These are phyloP conservation scores for Hymenoscyphus fructigenus DNA, from an alignment of 2,329 filamentous ascomycete species.

Conservation along the genomic window DNA sequence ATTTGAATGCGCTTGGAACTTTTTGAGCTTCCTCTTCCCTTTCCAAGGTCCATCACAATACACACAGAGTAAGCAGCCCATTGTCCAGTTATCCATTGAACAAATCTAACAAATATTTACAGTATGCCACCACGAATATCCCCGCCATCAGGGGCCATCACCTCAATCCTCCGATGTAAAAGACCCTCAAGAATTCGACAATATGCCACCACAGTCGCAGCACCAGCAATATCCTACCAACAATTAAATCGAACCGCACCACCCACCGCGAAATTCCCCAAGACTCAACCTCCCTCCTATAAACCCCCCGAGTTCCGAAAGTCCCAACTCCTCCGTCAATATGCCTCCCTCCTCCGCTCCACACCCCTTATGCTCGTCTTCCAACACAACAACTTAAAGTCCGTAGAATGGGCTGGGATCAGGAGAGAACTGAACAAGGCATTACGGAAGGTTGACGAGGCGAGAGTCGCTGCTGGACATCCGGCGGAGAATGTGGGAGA, in stretches of 20 bases:
- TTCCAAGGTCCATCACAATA: not conserved
- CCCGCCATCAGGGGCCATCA: constrained; percentile 33
- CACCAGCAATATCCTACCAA: constrained; percentile 45
- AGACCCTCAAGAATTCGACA: constrained; percentile 39
- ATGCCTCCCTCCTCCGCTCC: constrained; percentile 70
- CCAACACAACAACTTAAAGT: constrained; percentile 73
- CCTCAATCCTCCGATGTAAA: constrained; percentile 37
- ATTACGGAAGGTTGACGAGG: constrained; percentile 61
- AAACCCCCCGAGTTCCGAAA: constrained; percentile 85
- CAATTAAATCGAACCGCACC: constrained; percentile 45
- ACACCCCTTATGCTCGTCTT: constrained; percentile 69
- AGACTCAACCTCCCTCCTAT: constrained; percentile 82
- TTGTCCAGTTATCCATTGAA: not conserved
- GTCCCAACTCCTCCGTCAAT: constrained; percentile 77
- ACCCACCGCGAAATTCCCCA: constrained; percentile 44
- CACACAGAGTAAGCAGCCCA: not conserved
- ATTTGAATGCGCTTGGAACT: constrained; percentile 28
- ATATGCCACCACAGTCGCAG: constrained; percentile 51
- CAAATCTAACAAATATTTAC: not conserved
- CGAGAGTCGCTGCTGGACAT: constrained; percentile 45
- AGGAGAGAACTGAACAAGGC: constrained; percentile 62
- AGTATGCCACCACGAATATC: constrained; percentile 53
- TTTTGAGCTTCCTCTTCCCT: constrained; percentile 13
- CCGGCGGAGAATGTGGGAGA: constrained; percentile 51
- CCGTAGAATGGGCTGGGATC: constrained; percentile 65